Evolutionary conservation across 2,329 filamentous ascomycete genomes (phyloP).

Genomic region (Pseudopyrenochaeta lycopersici): DNA sequence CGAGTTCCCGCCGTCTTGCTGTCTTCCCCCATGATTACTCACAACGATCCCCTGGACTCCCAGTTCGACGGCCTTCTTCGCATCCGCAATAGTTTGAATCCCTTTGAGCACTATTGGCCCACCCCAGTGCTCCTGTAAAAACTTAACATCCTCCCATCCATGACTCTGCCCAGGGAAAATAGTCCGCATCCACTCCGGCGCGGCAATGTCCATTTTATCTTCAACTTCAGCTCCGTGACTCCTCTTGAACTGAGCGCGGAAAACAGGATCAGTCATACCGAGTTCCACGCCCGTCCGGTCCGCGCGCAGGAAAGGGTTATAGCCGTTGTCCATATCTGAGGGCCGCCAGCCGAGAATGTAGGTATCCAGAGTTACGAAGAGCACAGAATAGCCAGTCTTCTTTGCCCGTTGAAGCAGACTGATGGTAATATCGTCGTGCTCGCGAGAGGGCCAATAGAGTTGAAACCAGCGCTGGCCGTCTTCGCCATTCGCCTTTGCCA

Average conservation of each 20-base stretch:
- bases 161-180: slow-evolving; percentile 59
- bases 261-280: slow-evolving; percentile 74
- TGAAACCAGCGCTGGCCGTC: slow-evolving; percentile 72
- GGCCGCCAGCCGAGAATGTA: slow-evolving; percentile 74
- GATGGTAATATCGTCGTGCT: slow-evolving; percentile 68
- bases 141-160: slow-evolving; percentile 69
- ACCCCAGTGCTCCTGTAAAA: slow-evolving; percentile 68
- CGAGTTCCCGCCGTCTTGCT: slow-evolving; percentile 61
- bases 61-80: slow-evolving; percentile 53
- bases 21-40: slow-evolving; percentile 63
- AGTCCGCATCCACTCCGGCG: slow-evolving; percentile 32
- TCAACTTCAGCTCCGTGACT: slow-evolving; percentile 47
- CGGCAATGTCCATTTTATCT: slow-evolving; percentile 49
- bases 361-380: slow-evolving; percentile 77
- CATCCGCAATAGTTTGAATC: slow-evolving; percentile 62
- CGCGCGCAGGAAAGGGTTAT: slow-evolving; percentile 39
- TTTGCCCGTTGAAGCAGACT: slow-evolving; percentile 70
- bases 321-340: slow-evolving; percentile 68
- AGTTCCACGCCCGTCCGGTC: slow-evolving; percentile 63
- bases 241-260: slow-evolving; percentile 65
- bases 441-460: slow-evolving; percentile 74
- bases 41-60: slow-evolving; percentile 62
- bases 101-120: slow-evolving; percentile 72
- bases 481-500: slow-evolving; percentile 63
- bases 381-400: slow-evolving; percentile 66